Evolutionary conservation across 176 grass and related monocot genomes (phyloP).

Genomic region (Bonia amplexicaulis): DNA sequence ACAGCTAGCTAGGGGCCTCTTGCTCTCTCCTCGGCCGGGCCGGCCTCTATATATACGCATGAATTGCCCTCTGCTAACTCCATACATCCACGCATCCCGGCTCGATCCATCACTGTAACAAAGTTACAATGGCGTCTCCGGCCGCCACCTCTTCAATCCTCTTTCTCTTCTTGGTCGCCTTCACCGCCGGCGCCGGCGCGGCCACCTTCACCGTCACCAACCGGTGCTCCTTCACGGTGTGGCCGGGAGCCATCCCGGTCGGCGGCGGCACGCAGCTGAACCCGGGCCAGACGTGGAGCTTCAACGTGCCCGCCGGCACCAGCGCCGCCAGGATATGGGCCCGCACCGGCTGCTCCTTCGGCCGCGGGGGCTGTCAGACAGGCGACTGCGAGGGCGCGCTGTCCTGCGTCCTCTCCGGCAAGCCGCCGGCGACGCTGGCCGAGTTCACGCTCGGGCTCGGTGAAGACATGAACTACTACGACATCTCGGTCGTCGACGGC

Average conservation of each 20-base stretch:
- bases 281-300: neutral
- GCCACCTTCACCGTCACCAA: neutral
- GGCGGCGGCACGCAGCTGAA: neutral
- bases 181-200: neutral
- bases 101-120: too few species aligned
- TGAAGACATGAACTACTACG: neutral
- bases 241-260: neutral
- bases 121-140: too few species aligned
- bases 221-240: neutral
- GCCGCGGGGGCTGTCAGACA: too few species aligned
- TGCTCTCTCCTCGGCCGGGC: too few species aligned
- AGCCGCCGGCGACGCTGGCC: neutral
- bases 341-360: too few species aligned
- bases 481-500: conserved; percentile 1
- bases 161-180: too few species aligned
- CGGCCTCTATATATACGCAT: too few species aligned
- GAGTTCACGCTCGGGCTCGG: neutral
- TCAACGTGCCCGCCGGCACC: neutral
- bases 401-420: neutral
- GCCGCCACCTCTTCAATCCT: too few species aligned
- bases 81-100: too few species aligned
- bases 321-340: too few species aligned
- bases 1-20: too few species aligned
- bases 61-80: too few species aligned
- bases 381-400: neutral